Percentiles rank a stretch among this genome's conserved stretches.
Evolutionary conservation across 2,329 filamentous ascomycete genomes (phyloP).

Genomic region (Pseudogymnoascus sp.): DNA sequence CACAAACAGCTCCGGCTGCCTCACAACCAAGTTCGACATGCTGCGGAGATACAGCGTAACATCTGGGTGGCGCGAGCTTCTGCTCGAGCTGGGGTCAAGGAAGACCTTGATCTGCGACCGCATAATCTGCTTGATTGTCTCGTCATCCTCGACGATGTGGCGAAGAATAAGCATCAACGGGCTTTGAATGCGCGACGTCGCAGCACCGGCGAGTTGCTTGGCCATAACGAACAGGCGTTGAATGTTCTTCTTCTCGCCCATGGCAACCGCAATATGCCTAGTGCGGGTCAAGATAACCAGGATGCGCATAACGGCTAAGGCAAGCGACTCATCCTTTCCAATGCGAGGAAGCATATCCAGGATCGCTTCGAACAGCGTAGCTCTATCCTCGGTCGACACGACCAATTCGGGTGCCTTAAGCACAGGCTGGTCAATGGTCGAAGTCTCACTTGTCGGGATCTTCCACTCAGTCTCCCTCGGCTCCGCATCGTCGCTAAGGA

Average conservation of each 20-base stretch:
- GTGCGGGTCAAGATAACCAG: constrained; percentile 81
- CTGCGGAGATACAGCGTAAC: constrained; percentile 66
- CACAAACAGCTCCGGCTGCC: constrained; percentile 78
- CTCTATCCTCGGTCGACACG: constrained; percentile 58
- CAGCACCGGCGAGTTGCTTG: constrained; percentile 77
- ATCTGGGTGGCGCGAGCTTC: constrained; percentile 54
- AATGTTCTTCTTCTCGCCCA: constrained; percentile 84
- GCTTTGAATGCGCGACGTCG: constrained; percentile 66
- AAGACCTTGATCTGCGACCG: constrained; percentile 75
- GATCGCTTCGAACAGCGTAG: constrained; percentile 66
- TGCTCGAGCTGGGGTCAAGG: constrained; percentile 51
- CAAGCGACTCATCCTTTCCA: constrained; percentile 78
- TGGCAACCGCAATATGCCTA: constrained; percentile 62
- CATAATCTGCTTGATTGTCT: constrained; percentile 87
- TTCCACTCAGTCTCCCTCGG: constrained; percentile 70
- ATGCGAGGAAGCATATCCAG: constrained; percentile 78
- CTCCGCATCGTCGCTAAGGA: constrained; percentile 83
- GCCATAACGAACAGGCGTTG: constrained; percentile 91
- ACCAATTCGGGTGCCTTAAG: constrained; percentile 54
- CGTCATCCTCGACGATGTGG: constrained; percentile 90
- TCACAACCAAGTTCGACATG: constrained; percentile 71
- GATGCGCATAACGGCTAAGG: constrained; percentile 74
- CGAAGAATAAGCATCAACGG: constrained; percentile 69
- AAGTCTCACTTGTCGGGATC: constrained; percentile 42
- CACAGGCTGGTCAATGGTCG: constrained; percentile 46